These are phyloP conservation scores for Fusarium sp. DNA, from an alignment of 2,329 filamentous ascomycete genomes.

Conservation along the genomic window DNA sequence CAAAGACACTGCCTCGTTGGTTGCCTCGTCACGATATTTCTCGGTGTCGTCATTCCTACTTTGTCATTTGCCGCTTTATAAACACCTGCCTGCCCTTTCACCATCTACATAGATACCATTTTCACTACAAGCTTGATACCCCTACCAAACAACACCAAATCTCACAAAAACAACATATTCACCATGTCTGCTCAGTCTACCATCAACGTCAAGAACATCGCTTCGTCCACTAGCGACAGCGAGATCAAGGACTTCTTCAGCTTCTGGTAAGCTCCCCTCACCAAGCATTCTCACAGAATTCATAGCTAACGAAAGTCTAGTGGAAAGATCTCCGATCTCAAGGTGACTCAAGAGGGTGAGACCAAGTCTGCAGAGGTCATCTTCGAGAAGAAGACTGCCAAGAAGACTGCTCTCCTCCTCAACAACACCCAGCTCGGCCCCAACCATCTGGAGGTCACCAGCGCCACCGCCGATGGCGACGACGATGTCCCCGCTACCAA, in stretches of 20 bases:
- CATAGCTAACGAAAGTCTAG: constrained; percentile 59
- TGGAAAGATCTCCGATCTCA: constrained; percentile 90
- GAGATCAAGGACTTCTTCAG: constrained; percentile 98
- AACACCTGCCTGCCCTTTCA: constrained; percentile 14
- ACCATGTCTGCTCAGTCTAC: constrained; percentile 71
- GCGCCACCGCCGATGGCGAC: constrained; percentile 73
- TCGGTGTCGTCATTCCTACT: constrained; percentile 40
- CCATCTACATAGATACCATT: neutral
- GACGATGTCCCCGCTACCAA: constrained; percentile 70
- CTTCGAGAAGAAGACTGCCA: constrained; percentile 96
- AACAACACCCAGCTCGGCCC: constrained; percentile 95
- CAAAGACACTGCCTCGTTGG: constrained; percentile 23
- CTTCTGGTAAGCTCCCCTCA: constrained; percentile 75
- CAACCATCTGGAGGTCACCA: constrained; percentile 82
- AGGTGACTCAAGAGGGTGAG: constrained; percentile 76
- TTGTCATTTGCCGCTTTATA: constrained; percentile 28
- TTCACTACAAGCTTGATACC: constrained; percentile 33
- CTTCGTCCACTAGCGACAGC: constrained; percentile 82
- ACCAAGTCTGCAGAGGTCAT: constrained; percentile 89
- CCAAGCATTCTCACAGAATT: neutral
- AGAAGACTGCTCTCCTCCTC: constrained; percentile 95
- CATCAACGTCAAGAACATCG: constrained; percentile 92
- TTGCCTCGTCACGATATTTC: constrained; percentile 40
- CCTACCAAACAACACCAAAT: constrained; percentile 14
- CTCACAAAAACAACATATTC: constrained; percentile 31